phyloP scores from a whole-genome alignment of 176 grass and related monocot species.

The Paspalum notatum region DNA sequence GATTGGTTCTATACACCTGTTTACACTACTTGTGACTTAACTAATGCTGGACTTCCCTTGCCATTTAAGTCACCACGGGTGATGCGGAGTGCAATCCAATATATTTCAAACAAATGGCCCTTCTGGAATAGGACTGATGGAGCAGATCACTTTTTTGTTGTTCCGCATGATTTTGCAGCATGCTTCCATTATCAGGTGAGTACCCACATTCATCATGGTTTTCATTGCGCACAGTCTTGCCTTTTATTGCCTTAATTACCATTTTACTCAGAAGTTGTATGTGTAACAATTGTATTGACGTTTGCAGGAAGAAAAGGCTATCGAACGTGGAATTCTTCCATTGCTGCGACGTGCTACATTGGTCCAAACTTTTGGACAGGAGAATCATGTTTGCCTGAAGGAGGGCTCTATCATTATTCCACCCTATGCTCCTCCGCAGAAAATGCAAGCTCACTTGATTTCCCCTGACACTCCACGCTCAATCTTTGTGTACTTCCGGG shows the following conservation, averaged over 20 bases:
- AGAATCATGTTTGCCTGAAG: constrained; percentile 95
- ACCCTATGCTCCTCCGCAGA: constrained; percentile 91
- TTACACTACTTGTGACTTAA: constrained; percentile 89
- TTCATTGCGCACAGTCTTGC: neutral
- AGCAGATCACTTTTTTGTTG: constrained; percentile 90
- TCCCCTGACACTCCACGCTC: constrained; percentile 85
- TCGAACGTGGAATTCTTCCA: constrained; percentile 83
- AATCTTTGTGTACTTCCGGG: constrained; percentile 94
- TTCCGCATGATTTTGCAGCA: constrained; percentile 93
- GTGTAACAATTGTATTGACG: constrained; percentile 5
- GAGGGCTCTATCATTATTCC: constrained; percentile 94
- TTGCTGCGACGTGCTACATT: constrained; percentile 77
- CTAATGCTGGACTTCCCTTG: constrained; percentile 77
- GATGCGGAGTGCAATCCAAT: constrained; percentile 91
- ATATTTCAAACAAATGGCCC: constrained; percentile 81
- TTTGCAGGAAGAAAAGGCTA: constrained; percentile 91
- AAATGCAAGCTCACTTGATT: constrained; percentile 96
- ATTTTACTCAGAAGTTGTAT: neutral
- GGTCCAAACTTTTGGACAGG: constrained; percentile 95
- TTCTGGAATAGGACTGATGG: constrained; percentile 93
- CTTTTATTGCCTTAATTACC: constrained; percentile 5
- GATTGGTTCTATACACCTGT: constrained; percentile 98
- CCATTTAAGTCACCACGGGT: constrained; percentile 92
- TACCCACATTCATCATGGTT: neutral
- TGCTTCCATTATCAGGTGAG: constrained; percentile 93